These are phyloP conservation scores for Basipetospora chlamydospora DNA, from an alignment of 2,329 filamentous ascomycete species.

Conservation along the genomic window DNA sequence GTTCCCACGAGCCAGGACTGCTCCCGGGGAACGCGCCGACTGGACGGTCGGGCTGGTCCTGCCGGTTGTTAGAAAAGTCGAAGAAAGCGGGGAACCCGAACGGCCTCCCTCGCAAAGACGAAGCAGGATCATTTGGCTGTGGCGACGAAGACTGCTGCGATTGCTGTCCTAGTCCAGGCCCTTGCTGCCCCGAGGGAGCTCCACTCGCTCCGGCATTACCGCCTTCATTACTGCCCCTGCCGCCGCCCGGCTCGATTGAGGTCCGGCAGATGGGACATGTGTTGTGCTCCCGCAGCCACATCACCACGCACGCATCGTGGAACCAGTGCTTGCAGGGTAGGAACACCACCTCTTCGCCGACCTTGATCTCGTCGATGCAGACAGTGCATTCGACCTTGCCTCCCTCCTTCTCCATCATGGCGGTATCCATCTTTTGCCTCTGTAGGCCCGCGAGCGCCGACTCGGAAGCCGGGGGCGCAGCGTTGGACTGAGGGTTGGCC, in stretches of 20 bases:
- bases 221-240: background rate
- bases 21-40: no score
- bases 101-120: background rate
- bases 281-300: slow-evolving; percentile 83
- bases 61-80: background rate
- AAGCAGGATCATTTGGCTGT: background rate
- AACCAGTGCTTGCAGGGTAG: slow-evolving; percentile 92
- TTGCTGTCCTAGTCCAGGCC: background rate
- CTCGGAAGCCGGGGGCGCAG: slow-evolving; percentile 66
- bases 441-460: slow-evolving; percentile 60
- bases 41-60: no score
- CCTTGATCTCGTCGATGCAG: slow-evolving; percentile 72
- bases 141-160: background rate
- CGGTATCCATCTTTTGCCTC: slow-evolving; percentile 52
- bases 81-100: slow-evolving; percentile 1
- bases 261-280: slow-evolving; percentile 75
- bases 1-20: no score
- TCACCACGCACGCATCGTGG: slow-evolving; percentile 64
- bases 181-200: background rate
- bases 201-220: background rate
- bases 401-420: slow-evolving; percentile 41
- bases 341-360: slow-evolving; percentile 59
- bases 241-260: slow-evolving; percentile 26
- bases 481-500: slow-evolving; percentile 59
- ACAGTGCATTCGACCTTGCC: slow-evolving; percentile 71